Evolutionary conservation across 1,284 basidiomycete species (phyloP), one percentile per base, ranked within the genome.

Genomic region (Apiotrichum domesticum): DNA sequence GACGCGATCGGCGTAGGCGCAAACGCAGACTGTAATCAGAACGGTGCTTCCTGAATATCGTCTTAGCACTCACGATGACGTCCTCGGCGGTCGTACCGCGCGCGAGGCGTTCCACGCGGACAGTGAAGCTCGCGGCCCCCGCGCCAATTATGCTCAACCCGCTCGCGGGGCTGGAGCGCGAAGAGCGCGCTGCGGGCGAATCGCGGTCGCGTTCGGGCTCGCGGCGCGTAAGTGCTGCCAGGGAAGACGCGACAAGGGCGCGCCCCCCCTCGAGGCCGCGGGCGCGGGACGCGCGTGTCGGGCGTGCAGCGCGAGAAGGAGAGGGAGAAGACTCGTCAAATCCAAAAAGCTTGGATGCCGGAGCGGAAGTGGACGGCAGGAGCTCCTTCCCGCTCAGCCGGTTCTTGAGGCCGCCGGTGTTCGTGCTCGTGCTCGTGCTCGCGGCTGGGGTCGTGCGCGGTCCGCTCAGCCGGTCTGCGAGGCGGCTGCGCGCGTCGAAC

Each of bases 31-130:
- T 85, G 59, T 15, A 42, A n/a, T 15, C 41, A 42, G 11, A 13
- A 42, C 14, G 6, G 37, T 8, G 37, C 13, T 13, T 39, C 37
- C 13, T 13, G 8, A 39, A 13, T 4, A 35, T 10, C 5, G 41
- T 1, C 13, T n/a, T 40, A 44, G 35, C 40, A 72, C 80, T 56
- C 54, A 84, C 84, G 67, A 84, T 83, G 54, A 92, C 90, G 68
- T 92, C 89, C 37, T 87, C 88, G 29, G 87, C 80, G 3, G 87
- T 90, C 34, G 89, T 92, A 5, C 89, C 90, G 15, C 75, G 77
- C 6, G 86, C 87, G 34, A 92, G 76, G 6, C 87, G 87, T 8
- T 83, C 79, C 13, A 92, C 85, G 65, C 90, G 83, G 0, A 92
- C 84, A 58, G 63, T 63, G 7, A 83, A 83, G 29, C 77, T 74